These are phyloP conservation scores for Nakazawaea siamensis DNA, from an alignment of 805 yeast genomes.

Conservation along the genomic window DNA sequence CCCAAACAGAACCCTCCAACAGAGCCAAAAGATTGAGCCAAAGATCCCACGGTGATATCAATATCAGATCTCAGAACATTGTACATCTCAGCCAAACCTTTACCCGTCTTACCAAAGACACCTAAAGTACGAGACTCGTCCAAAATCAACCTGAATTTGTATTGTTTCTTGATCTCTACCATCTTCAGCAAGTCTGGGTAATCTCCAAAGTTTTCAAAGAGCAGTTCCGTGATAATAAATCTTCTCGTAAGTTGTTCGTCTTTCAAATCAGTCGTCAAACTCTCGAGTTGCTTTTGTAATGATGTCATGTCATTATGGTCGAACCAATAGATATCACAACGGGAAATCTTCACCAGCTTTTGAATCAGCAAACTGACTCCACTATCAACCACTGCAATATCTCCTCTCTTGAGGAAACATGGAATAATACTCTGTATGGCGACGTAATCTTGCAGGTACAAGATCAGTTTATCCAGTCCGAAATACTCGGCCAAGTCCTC, in stretches of 20 bases:
- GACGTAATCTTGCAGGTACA: conserved; percentile 89
- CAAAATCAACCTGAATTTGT: conserved; percentile 76
- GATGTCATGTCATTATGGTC: conserved; percentile 87
- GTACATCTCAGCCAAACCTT: conserved; percentile 75
- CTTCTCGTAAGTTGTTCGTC: conserved; percentile 81
- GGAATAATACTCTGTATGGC: conserved; percentile 86
- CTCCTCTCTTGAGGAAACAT: conserved; percentile 93
- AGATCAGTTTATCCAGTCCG: conserved; percentile 68
- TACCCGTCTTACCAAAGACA: conserved; percentile 75
- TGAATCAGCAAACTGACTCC: conserved; percentile 71
- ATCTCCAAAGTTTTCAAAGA: conserved; percentile 78
- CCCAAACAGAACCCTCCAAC: conserved; percentile 96
- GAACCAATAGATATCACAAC: conserved; percentile 78
- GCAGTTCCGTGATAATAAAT: conserved; percentile 85
- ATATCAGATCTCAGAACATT: conserved; percentile 62
- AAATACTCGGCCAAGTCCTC: conserved; percentile 67
- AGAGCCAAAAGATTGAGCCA: conserved; percentile 74
- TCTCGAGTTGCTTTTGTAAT: conserved; percentile 59
- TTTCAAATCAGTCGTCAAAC: conserved; percentile 48
- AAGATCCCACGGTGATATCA: conserved; percentile 80
- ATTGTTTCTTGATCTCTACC: conserved; percentile 68
- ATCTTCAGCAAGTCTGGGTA: conserved; percentile 61
- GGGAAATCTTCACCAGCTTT: conserved; percentile 79
- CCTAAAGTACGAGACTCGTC: conserved; percentile 90
- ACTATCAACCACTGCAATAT: conserved; percentile 79